phyloP scores from a whole-genome alignment of 148 eudicot species.

The Vaccinium myrtillus region DNA sequence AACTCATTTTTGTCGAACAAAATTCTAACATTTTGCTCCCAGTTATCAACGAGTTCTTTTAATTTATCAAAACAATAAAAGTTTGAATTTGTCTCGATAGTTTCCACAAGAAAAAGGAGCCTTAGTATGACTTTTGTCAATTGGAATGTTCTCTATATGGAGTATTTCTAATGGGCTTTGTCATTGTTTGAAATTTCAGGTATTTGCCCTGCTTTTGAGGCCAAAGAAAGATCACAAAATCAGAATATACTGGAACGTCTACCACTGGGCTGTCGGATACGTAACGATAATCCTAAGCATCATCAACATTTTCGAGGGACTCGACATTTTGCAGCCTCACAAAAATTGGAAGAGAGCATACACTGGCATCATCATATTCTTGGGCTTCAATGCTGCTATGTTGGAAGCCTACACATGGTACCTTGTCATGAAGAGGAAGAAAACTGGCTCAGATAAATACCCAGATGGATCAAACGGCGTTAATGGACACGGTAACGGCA shows the following conservation, averaged over 20 bases:
- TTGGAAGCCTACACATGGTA: conserved; percentile 53
- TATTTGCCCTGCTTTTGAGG: conserved; percentile 52
- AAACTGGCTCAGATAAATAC: conserved; percentile 25
- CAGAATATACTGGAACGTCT: conserved; percentile 56
- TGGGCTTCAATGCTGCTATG: conserved; percentile 37
- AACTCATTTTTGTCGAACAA: too few species aligned
- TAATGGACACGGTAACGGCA: conserved; percentile 26
- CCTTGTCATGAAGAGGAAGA: conserved; percentile 50
- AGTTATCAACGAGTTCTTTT: too few species aligned
- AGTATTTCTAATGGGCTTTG: not conserved
- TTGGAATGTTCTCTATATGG: too few species aligned
- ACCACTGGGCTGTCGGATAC: conserved; percentile 55
- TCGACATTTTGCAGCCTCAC: conserved; percentile 47
- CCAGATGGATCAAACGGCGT: conserved; percentile 14
- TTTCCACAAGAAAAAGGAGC: too few species aligned
- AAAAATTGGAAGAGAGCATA: conserved; percentile 49
- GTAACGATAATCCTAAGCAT: conserved; percentile 43
- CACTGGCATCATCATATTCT: conserved; percentile 29
- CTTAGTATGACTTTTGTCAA: too few species aligned
- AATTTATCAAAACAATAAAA: too few species aligned
- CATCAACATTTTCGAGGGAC: conserved; percentile 46
- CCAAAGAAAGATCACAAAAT: conserved; percentile 65
- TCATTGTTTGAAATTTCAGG: conserved; percentile 8
- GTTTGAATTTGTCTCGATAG: too few species aligned
- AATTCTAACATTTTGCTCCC: too few species aligned